Evolutionary conservation across 768 basidiomycete genomes (phyloP), one percentile per base, ranked within the genome.

Genomic region (Mrakia frigida): DNA sequence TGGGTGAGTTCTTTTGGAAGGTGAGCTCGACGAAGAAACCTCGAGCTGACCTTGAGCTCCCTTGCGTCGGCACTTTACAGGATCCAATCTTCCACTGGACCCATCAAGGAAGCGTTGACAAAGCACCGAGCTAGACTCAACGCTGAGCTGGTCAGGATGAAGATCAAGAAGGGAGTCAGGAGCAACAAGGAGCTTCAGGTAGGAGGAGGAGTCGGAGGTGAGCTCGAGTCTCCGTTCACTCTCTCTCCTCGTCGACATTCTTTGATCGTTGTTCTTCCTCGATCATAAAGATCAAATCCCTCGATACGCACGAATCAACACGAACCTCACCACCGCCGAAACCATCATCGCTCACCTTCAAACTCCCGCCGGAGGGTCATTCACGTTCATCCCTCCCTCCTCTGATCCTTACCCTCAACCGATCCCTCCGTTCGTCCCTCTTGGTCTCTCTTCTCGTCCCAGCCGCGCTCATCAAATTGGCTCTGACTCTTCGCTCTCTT

Each of bases 41-140:
- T 65, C 25, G 37, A 67, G 65, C 65, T 68, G 18, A 41, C 46
- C 68, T 31, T 14, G 33, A 18, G 63, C 50, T 31, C 25, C 39
- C 52, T n/a, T 23, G n/a, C 46, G 56, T 39, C 23, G 11, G 43
- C 6, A 18, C 11, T 21, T 21, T 1, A 53, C 31, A 79, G 94
- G 14, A 93, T 99, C 79, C 92, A 97, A 82, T 91, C 93, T 10
- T 90, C 92, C 65, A 91, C 96, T 82, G 93, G 95, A 33, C 92
- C 92, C 5, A 85, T 96, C 73, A 97, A 97, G 80, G 91, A 92
- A 80, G 93, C 92, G 0, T 82, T 97, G 63, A 82, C 93, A 60
- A 88, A 92, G 52, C 94, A 99, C 83, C 94, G 94, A 83, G 93
- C 94, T 9, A 88, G 95, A 37, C 85, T 99, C 10, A 87, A 89